These are phyloP conservation scores for Sarocladiaceae sp. DNA, from an alignment of 2,329 filamentous ascomycete species.

Conservation along the genomic window DNA sequence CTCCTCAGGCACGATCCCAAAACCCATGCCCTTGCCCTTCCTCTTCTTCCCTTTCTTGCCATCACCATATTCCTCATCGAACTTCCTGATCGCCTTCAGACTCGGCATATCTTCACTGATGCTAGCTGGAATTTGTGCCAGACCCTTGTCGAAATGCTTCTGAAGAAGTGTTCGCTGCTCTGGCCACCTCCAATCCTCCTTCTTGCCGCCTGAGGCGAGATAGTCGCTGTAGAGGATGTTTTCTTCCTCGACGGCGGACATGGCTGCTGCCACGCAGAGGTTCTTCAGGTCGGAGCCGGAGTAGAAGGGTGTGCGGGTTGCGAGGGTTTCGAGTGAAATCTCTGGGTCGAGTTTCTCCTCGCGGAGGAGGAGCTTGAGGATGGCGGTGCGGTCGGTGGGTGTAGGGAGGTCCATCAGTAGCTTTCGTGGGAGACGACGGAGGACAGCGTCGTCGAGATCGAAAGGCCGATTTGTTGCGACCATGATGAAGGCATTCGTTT, in stretches of 20 bases:
- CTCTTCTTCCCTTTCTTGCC: slow-evolving; percentile 56
- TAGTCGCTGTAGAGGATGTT: slow-evolving; percentile 36
- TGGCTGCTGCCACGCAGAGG: slow-evolving; percentile 72
- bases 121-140: slow-evolving; percentile 85
- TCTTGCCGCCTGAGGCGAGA: slow-evolving; percentile 15
- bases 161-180: slow-evolving; percentile 49
- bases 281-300: slow-evolving; percentile 84
- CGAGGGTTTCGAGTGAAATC: slow-evolving; percentile 59
- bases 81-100: slow-evolving; percentile 82
- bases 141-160: slow-evolving; percentile 78
- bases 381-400: slow-evolving; percentile 60
- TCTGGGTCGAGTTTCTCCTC: slow-evolving; percentile 59
- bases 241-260: slow-evolving; percentile 76
- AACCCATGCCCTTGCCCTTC: slow-evolving; percentile 48
- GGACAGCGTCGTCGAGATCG: slow-evolving; percentile 84
- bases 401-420: slow-evolving; percentile 71
- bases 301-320: slow-evolving; percentile 68
- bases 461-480: slow-evolving; percentile 95
- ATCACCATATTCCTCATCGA: slow-evolving; percentile 93
- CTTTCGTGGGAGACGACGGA: slow-evolving; percentile 69
- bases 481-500: slow-evolving; percentile 91
- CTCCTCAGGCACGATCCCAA: slow-evolving; percentile 30
- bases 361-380: slow-evolving; percentile 67
- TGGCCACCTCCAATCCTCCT: slow-evolving; percentile 56
- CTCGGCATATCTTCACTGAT: slow-evolving; percentile 92